Percentiles rank a stretch among this genome's conserved stretches.
phyloP scores from a whole-genome alignment of 2,329 filamentous ascomycete genomes.

The Xylogone sp. region DNA sequence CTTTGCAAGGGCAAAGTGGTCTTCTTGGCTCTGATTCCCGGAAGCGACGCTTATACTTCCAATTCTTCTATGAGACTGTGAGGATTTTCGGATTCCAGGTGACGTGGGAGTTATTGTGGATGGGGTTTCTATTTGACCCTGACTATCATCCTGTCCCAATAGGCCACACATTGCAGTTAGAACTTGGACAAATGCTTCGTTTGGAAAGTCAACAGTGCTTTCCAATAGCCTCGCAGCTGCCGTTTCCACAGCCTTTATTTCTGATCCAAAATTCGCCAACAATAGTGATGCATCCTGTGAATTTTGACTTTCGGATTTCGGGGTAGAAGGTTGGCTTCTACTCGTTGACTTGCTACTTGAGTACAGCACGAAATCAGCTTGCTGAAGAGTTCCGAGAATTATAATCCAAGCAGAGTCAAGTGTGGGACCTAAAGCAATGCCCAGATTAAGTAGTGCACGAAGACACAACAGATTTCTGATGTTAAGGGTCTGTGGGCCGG shows the following conservation, averaged over 20 bases:
- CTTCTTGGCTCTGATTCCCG: constrained; percentile 54
- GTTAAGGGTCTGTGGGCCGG: constrained; percentile 56
- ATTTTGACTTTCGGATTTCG: constrained; percentile 41
- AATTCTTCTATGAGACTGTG: constrained; percentile 28
- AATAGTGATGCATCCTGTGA: constrained; percentile 30
- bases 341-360: constrained; percentile 47
- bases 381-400: constrained; percentile 84
- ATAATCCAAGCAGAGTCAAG: constrained; percentile 85
- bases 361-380: constrained; percentile 84
- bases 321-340: constrained; percentile 45
- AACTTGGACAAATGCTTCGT: constrained; percentile 74
- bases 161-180: constrained; percentile 72
- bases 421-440: constrained; percentile 89
- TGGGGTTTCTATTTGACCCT: constrained; percentile 19
- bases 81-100: constrained; percentile 18
- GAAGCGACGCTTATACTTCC: constrained; percentile 44
- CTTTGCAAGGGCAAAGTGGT: constrained; percentile 68
- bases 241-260: constrained; percentile 84
- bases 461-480: constrained; percentile 88
- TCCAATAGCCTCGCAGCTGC: constrained; percentile 85
- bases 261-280: constrained; percentile 67
- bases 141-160: constrained; percentile 40
- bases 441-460: constrained; percentile 86
- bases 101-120: constrained; percentile 17
- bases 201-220: constrained; percentile 87